Evolutionary conservation across 768 basidiomycete species (phyloP).

Genomic region (Galerina marginata): DNA sequence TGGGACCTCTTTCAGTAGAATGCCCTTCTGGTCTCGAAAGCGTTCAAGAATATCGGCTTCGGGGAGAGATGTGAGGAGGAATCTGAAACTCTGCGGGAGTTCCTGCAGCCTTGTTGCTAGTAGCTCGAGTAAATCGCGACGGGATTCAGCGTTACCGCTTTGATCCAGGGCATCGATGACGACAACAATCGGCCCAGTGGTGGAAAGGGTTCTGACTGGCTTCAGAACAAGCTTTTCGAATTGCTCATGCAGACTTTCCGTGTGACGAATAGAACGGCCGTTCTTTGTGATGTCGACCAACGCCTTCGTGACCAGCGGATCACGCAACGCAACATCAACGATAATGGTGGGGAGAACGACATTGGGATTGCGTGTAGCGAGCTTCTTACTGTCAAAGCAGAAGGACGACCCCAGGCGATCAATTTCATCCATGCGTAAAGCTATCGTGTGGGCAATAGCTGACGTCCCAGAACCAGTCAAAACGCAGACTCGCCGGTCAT

Average conservation of each 20-base stretch:
- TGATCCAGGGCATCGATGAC: slow-evolving; percentile 45
- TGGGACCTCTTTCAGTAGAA: too few relatives aligned
- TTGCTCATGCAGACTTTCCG: slow-evolving; percentile 16
- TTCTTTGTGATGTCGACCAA: slow-evolving; percentile 9
- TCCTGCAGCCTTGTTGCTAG: slow-evolving; percentile 16
- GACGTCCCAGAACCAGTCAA: slow-evolving; percentile 45
- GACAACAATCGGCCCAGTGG: slow-evolving; percentile 26
- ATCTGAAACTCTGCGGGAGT: slow-evolving; percentile 34
- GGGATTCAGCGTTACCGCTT: slow-evolving; percentile 26
- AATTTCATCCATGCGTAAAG: slow-evolving; percentile 20
- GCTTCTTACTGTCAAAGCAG: slow-evolving; percentile 32
- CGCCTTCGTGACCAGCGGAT: slow-evolving; percentile 8
- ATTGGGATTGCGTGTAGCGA: slow-evolving; percentile 22
- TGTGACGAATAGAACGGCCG: slow-evolving; percentile 6
- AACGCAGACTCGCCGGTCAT: slow-evolving; percentile 22
- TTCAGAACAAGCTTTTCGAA: slow-evolving; percentile 23
- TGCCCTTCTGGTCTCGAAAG: background rate
- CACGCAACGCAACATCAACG: slow-evolving; percentile 28
- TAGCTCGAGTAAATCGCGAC: slow-evolving; percentile 25
- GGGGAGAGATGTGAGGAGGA: slow-evolving; percentile 38
- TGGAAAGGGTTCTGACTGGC: slow-evolving; percentile 13
- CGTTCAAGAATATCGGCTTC: slow-evolving; percentile 28
- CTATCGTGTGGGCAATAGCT: slow-evolving; percentile 40
- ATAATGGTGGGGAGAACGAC: slow-evolving; percentile 39
- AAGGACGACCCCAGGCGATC: slow-evolving; percentile 37